Base-by-base conservation (phyloP, 345 rosid species). In the Gossypium sturtianum region DNA sequence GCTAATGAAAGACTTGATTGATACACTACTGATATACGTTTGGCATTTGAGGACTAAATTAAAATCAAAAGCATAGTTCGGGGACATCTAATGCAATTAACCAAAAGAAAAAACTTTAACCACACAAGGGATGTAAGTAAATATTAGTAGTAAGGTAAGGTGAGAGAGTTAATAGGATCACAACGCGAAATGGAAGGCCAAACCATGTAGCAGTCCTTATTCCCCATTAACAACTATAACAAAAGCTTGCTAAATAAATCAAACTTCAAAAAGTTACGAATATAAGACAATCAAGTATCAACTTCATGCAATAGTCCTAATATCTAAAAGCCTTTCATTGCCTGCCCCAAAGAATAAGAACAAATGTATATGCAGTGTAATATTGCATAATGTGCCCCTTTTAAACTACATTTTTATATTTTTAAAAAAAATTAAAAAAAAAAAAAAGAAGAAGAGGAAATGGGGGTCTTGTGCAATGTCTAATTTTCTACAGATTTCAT, bases 141-240 rank as follows among this genome's bases (percentile, higher is more conserved):
- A 19, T 9, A 17, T 48, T 23, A 66, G 73, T 44, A 58, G 63
- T 3, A 66, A 17, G 54, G 59, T 62, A n/a, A 10, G 19, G 3
- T 38, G 25, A 10, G 51, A 72, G 45, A 63, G 66, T 62, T 17
- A 59, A 12, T 70, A 61, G 68, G 77, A 62, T 72, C 59, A 23
- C 5, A 73, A 3, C 11, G 58, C 80, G 77, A 25, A 63, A 82
- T 34, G 75, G 73, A 78, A 72, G 84, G 77, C 11, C 15, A 62
- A 71, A 45, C 84, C 83, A 74, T 57, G 70, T 17, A 78, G 51
- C 56, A 22, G 56, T 63, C 74, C 54, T 9, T 62, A 53, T 51
- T 76, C 12, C 7, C 13, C 75, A 51, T 72, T 45, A 73, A 76
- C 53, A 3, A 72, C 74, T 74, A 58, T 73, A 56, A 63, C 78